A percentile compares a stretch with the other conserved stretches of the same genome.
phyloP scores from a whole-genome alignment of 352 stramenopile species.

The Phytopythium montanum region DNA sequence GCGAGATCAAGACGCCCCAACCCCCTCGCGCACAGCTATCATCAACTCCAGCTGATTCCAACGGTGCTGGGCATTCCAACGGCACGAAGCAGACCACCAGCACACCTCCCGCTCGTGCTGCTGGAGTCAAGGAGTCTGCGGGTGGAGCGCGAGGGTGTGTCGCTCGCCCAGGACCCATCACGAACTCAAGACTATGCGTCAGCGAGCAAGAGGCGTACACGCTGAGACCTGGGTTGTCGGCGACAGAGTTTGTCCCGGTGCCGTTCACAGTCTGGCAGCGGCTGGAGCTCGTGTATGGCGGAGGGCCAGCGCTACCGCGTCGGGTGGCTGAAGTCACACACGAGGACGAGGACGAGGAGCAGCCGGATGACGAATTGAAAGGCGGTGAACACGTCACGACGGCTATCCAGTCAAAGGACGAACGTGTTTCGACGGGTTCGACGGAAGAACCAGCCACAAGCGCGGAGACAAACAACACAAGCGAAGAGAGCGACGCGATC shows the following conservation, averaged over 20 bases:
- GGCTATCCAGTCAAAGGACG: neutral
- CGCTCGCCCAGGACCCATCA: conserved; percentile 37
- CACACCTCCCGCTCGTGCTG: too few species aligned
- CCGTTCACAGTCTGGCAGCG: conserved; percentile 39
- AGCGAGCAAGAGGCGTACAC: conserved; percentile 33
- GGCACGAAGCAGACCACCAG: neutral
- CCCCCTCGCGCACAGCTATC: neutral
- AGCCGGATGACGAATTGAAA: conserved; percentile 13
- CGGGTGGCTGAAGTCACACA: conserved; percentile 26
- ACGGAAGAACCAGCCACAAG: conserved; percentile 5
- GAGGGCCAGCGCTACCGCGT: conserved; percentile 50
- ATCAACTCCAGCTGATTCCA: neutral
- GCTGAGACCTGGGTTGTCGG: conserved; percentile 25
- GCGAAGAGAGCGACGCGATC: conserved; percentile 7
- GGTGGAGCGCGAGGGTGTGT: neutral
- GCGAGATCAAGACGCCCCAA: neutral
- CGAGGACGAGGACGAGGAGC: conserved; percentile 15
- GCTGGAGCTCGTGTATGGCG: conserved; percentile 48
- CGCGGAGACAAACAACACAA: conserved; percentile 8
- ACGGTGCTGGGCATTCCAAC: neutral
- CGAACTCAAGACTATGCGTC: conserved; percentile 35
- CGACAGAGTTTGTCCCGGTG: conserved; percentile 52
- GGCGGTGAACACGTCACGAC: conserved; percentile 5
- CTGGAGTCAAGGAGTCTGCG: neutral
- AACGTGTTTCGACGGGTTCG: neutral